phyloP scores from a whole-genome alignment of 495 filamentous ascomycete species.

The Annulohypoxylon stygium region DNA sequence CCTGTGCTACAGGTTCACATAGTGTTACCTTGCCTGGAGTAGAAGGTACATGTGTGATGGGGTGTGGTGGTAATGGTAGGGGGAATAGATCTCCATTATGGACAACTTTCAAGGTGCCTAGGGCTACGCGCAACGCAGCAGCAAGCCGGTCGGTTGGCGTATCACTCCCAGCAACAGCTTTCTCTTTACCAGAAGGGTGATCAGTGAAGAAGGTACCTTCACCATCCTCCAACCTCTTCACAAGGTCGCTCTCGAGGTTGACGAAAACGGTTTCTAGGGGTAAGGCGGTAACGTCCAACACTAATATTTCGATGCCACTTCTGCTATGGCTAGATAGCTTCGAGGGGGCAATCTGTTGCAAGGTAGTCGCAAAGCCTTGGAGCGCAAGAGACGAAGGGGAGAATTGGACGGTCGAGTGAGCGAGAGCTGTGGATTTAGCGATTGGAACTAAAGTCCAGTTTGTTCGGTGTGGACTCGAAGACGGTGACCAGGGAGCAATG shows the following conservation, averaged over 20 bases:
- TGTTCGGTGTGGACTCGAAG: conserved; percentile 70
- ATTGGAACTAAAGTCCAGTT: conserved; percentile 91
- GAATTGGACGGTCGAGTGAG: conserved; percentile 83
- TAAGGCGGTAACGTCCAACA: conserved; percentile 84
- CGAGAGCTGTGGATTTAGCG: conserved; percentile 67
- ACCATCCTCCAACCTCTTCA: conserved; percentile 66
- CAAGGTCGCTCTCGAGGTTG: conserved; percentile 81
- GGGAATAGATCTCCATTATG: conserved; percentile 88
- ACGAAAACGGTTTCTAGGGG: conserved; percentile 87
- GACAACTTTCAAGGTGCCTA: conserved; percentile 77
- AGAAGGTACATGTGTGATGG: conserved; percentile 85
- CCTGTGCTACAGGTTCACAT: conserved; percentile 85
- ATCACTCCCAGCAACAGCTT: conserved; percentile 49
- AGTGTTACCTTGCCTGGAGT: conserved; percentile 85
- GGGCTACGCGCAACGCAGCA: conserved; percentile 80
- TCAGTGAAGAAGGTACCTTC: conserved; percentile 69
- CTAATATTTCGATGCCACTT: conserved; percentile 80
- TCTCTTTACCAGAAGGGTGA: conserved; percentile 53
- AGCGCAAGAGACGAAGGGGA: conserved; percentile 83
- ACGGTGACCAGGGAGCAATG: conserved; percentile 83
- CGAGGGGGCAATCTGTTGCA: conserved; percentile 71
- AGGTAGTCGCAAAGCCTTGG: conserved; percentile 76
- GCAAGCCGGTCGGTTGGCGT: conserved; percentile 75
- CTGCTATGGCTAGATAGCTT: conserved; percentile 71
- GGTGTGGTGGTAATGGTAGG: conserved; percentile 85